Conservation (phyloP, 306 rosid species). For the Gastrolobium bilobum region DNA sequence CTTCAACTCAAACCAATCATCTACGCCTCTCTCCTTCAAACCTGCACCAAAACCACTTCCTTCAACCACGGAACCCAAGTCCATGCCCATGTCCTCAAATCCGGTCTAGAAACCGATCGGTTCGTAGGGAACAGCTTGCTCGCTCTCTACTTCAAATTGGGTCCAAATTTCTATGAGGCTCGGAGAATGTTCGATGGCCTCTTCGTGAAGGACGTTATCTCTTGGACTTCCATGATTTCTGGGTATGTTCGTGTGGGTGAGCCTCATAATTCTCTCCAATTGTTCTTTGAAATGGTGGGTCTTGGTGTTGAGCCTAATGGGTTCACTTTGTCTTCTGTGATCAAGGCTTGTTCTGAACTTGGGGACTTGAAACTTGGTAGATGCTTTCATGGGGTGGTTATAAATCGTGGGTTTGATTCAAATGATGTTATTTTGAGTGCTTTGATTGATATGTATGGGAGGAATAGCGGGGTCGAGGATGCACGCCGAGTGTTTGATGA, state of each 20-base stretch:
- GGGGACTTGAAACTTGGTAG: conserved; percentile 57
- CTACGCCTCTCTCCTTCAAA: conserved; percentile 77
- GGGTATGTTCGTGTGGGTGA: conserved; percentile 66
- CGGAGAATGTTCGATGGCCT: conserved; percentile 68
- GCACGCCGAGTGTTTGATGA: conserved; percentile 79
- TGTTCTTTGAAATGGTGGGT: conserved; percentile 67
- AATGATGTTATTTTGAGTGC: conserved; percentile 64
- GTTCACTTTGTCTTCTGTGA: conserved; percentile 74
- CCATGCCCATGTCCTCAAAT: conserved; percentile 75
- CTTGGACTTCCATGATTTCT: conserved; percentile 86
- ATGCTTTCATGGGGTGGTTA: conserved; percentile 68
- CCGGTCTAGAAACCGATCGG: conserved; percentile 76
- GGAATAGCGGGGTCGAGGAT: conserved; percentile 48
- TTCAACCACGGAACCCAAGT: conserved; percentile 67
- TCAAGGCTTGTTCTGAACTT: conserved; percentile 75
- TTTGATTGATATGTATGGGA: conserved; percentile 86
- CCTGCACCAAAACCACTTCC: conserved; percentile 59
- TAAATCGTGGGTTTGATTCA: conserved; percentile 62
- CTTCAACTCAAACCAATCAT: conserved; percentile 55
- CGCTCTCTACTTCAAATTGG: conserved; percentile 75
- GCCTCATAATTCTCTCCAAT: conserved; percentile 49
- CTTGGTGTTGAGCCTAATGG: conserved; percentile 70
- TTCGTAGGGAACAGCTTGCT: conserved; percentile 87
- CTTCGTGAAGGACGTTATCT: conserved; percentile 70
- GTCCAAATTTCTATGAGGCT: conserved; percentile 59